A percentile compares a stretch with the other conserved stretches of the same genome.
Conservation (phyloP, 306 rosid genomes). For the Coriaria nepalensis region DNA sequence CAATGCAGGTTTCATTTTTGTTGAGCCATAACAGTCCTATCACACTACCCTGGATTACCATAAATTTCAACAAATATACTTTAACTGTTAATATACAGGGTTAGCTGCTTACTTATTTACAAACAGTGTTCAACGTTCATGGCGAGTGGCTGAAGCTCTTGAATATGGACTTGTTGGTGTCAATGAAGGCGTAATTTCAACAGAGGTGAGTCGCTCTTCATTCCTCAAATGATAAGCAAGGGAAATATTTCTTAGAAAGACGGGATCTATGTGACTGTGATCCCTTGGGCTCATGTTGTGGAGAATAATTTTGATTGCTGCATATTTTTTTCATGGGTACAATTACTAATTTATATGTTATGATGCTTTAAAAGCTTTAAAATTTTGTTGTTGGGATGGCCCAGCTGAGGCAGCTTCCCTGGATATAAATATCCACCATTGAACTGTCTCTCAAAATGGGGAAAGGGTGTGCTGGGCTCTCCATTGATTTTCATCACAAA, state of each 20-base stretch:
- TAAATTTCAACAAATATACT: not conserved
- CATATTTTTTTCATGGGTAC: no score
- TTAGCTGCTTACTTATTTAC: conserved; percentile 88
- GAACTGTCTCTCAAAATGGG: no score
- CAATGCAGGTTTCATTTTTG: conserved; percentile 65
- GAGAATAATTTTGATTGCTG: no score
- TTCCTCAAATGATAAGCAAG: not conserved
- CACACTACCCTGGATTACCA: not conserved
- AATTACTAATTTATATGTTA: no score
- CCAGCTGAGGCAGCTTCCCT: no score
- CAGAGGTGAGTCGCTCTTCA: conserved; percentile 54
- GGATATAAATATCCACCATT: no score
- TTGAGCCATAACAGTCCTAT: conserved; percentile 10
- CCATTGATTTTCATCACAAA: not conserved
- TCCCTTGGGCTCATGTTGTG: no score
- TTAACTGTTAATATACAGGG: conserved; percentile 35
- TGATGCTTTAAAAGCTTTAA: no score
- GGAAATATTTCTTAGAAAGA: not conserved
- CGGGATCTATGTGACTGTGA: not conserved
- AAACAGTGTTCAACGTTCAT: conserved; percentile 70
- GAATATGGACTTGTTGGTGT: conserved; percentile 90
- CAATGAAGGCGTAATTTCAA: conserved; percentile 86
- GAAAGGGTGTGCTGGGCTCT: no score
- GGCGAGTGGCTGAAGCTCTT: conserved; percentile 97
- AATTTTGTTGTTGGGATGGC: no score